phyloP scores from a whole-genome alignment of 73 alveolate genomes.

The Tetrahymena elliotti region DNA sequence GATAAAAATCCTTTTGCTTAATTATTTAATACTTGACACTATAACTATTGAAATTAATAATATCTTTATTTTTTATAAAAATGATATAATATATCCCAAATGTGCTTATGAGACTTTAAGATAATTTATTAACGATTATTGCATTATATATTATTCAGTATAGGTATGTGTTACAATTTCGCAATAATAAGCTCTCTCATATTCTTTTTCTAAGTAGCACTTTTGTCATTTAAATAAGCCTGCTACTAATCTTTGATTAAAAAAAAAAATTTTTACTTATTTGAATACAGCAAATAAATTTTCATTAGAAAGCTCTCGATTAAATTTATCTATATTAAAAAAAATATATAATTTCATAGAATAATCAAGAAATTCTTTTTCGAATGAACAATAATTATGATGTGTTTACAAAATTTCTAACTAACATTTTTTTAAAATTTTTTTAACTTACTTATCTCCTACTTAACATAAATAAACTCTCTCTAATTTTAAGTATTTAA shows the following conservation, averaged over 20 bases:
- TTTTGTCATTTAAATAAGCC: not conserved
- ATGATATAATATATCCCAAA: not conserved
- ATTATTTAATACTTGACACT: not conserved
- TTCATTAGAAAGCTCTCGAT: not conserved
- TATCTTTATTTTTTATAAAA: not conserved
- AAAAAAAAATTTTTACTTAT: not conserved
- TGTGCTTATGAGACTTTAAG: not conserved
- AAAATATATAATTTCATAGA: not conserved
- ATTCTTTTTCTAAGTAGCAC: not conserved
- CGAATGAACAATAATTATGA: not conserved
- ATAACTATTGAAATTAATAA: not conserved
- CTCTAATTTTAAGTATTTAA: no score
- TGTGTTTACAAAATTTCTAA: not conserved
- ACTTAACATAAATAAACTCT: not conserved
- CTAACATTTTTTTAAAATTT: not conserved
- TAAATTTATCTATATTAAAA: not conserved
- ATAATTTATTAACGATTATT: no score
- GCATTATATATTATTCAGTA: no score
- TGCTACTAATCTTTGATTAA: not conserved
- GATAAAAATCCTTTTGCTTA: not conserved
- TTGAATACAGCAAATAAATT: not conserved
- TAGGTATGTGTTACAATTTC: not conserved
- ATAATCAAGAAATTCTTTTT: not conserved
- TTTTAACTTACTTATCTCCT: not conserved
- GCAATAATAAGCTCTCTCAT: not conserved